A percentile compares a stretch with the other conserved stretches of the same genome.
These are phyloP conservation scores for Crucibulum laeve DNA, from an alignment of 768 basidiomycete species.

Conservation along the genomic window DNA sequence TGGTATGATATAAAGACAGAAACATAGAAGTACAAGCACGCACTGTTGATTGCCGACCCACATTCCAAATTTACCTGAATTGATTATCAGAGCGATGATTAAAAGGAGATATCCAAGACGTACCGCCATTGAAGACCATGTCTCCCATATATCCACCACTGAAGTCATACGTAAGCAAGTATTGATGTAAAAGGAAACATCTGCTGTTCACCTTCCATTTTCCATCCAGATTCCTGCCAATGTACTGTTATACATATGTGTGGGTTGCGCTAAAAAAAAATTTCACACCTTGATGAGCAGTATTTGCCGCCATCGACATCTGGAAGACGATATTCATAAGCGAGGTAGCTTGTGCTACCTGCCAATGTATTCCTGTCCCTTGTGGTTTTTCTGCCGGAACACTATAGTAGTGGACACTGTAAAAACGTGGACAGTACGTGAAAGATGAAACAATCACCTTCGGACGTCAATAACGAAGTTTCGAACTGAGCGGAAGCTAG, in stretches of 20 bases:
- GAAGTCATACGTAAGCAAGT: neutral
- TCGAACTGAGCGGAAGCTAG: constrained; percentile 64
- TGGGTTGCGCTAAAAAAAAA: neutral
- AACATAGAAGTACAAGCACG: neutral
- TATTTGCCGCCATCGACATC: constrained; percentile 62
- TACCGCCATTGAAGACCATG: constrained; percentile 52
- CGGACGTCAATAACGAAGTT: constrained; percentile 72
- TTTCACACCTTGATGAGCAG: constrained; percentile 58
- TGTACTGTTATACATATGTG: neutral
- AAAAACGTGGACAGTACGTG: neutral
- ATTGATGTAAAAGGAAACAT: neutral
- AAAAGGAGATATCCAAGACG: constrained; percentile 4
- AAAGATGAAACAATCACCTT: constrained; percentile 10
- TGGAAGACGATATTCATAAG: constrained; percentile 68
- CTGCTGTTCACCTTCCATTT: constrained; percentile 58
- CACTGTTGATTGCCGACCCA: constrained; percentile 84
- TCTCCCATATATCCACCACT: constrained; percentile 56
- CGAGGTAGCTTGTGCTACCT: constrained; percentile 76
- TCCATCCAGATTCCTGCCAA: constrained; percentile 65
- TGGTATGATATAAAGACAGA: neutral
- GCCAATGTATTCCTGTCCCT: constrained; percentile 80
- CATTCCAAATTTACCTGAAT: constrained; percentile 61
- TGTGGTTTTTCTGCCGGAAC: constrained; percentile 46
- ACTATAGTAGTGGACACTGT: constrained; percentile 11
- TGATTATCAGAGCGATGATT: neutral